Percentiles rank a stretch among this genome's conserved stretches.
These are phyloP conservation scores for Tubosaeta sp. DNA, from an alignment of 768 basidiomycete species.

Conservation along the genomic window DNA sequence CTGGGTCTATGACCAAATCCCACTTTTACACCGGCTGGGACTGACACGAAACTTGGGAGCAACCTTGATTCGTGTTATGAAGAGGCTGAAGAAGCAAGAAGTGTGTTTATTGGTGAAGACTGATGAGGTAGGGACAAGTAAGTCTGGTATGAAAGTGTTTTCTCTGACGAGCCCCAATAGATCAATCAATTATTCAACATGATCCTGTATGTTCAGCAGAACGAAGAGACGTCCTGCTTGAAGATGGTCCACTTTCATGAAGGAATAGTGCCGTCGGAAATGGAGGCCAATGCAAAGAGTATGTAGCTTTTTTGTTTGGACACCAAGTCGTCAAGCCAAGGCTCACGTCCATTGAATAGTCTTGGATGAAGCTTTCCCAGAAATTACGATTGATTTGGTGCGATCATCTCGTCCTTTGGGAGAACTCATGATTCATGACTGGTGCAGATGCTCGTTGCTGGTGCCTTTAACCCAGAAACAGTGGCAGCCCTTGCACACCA, in stretches of 20 bases:
- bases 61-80: constrained; percentile 42
- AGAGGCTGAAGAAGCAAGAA: constrained; percentile 44
- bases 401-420: constrained; percentile 4
- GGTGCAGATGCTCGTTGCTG: constrained; percentile 43
- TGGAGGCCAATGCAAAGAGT: constrained; percentile 72
- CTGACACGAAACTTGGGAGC: constrained; percentile 40
- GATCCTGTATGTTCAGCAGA: constrained; percentile 60
- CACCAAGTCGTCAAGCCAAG: background rate
- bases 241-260: constrained; percentile 68
- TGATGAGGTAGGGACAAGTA: constrained; percentile 51
- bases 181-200: constrained; percentile 63
- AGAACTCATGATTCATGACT: background rate
- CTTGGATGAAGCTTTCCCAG: constrained; percentile 61
- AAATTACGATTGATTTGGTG: constrained; percentile 60
- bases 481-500: constrained; percentile 48
- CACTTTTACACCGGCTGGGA: constrained; percentile 39
- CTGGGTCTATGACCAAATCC: constrained; percentile 63
- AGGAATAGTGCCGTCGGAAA: constrained; percentile 58
- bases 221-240: constrained; percentile 66
- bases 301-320: constrained; percentile 4
- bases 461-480: constrained; percentile 40
- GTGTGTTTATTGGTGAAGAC: constrained; percentile 59
- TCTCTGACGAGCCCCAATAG: constrained; percentile 31
- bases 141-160: background rate
- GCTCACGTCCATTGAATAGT: constrained; percentile 28